These are phyloP conservation scores for Cutaneotrichosporon sp. DNA, from an alignment of 1,284 basidiomycete genomes.

Conservation along the genomic window DNA sequence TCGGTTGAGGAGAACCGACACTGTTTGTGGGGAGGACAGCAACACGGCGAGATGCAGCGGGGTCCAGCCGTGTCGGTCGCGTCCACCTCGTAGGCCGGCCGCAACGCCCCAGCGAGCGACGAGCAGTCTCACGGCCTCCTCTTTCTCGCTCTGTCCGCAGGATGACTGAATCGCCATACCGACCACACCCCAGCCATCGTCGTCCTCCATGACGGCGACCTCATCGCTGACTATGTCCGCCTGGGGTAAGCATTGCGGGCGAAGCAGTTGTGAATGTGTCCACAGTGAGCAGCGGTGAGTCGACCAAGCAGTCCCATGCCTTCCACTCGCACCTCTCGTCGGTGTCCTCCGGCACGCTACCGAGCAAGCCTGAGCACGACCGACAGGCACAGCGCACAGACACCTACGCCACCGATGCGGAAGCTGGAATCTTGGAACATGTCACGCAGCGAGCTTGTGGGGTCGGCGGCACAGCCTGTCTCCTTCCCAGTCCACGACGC, in stretches of 20 bases:
- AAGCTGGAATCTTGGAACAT: neutral
- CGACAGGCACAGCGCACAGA: too few relatives aligned
- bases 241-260: conserved; percentile 19
- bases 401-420: too few relatives aligned
- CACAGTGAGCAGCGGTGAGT: too few relatives aligned
- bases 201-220: conserved; percentile 56
- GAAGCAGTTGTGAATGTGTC: too few relatives aligned
- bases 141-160: conserved; percentile 71
- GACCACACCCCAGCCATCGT: conserved; percentile 73
- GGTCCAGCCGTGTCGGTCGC: conserved; percentile 76
- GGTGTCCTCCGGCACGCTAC: too few relatives aligned
- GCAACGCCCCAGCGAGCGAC: conserved; percentile 64
- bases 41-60: conserved; percentile 90
- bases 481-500: neutral
- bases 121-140: conserved; percentile 77
- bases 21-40: conserved; percentile 79
- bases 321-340: too few relatives aligned
- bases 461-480: neutral
- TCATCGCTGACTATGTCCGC: conserved; percentile 32
- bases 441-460: neutral
- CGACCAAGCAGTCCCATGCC: too few relatives aligned
- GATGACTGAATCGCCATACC: conserved; percentile 69
- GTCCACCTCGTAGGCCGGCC: conserved; percentile 27
- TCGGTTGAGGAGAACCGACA: conserved; percentile 86
- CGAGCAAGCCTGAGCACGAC: too few relatives aligned